Evolutionary conservation across 768 basidiomycete genomes (phyloP).

Genomic region (Calvatia gigantea): DNA sequence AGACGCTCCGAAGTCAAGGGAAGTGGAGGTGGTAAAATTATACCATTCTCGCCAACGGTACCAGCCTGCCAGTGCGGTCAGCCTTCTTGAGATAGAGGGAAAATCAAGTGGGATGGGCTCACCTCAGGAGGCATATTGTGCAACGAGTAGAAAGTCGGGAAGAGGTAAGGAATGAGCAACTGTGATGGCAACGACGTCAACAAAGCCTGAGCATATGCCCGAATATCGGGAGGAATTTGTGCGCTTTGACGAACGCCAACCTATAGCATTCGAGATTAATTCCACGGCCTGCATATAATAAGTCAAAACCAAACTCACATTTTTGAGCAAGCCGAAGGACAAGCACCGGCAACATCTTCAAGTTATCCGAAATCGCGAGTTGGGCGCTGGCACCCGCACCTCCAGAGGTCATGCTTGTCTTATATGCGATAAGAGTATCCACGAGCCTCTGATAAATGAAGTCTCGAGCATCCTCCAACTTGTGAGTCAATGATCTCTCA

Average conservation of each 20-base stretch:
- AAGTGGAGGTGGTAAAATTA: constrained; percentile 82
- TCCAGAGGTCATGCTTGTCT: constrained; percentile 93
- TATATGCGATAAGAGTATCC: constrained; percentile 84
- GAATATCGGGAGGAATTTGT: constrained; percentile 94
- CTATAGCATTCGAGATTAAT: constrained; percentile 32
- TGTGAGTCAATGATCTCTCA: constrained; percentile 79
- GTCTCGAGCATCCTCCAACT: constrained; percentile 87
- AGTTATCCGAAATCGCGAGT: constrained; percentile 86
- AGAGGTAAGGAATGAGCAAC: constrained; percentile 87
- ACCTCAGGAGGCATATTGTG: constrained; percentile 97
- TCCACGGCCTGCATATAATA: neutral
- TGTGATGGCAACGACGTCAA: constrained; percentile 91
- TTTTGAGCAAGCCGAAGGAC: constrained; percentile 90
- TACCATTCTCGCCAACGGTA: constrained; percentile 84
- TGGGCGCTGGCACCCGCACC: constrained; percentile 94
- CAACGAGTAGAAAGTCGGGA: constrained; percentile 92
- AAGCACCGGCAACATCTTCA: constrained; percentile 92
- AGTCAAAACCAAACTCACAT: constrained; percentile 46
- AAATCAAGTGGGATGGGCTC: constrained; percentile 16
- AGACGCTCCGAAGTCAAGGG: constrained; percentile 94
- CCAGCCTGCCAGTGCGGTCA: constrained; percentile 59
- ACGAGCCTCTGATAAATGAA: constrained; percentile 80
- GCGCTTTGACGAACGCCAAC: constrained; percentile 94
- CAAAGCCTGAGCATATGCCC: constrained; percentile 92
- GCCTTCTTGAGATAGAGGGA: constrained; percentile 9